Evolutionary conservation across 805 yeast genomes (phyloP).

Genomic region (Saturnispora mendoncae): DNA sequence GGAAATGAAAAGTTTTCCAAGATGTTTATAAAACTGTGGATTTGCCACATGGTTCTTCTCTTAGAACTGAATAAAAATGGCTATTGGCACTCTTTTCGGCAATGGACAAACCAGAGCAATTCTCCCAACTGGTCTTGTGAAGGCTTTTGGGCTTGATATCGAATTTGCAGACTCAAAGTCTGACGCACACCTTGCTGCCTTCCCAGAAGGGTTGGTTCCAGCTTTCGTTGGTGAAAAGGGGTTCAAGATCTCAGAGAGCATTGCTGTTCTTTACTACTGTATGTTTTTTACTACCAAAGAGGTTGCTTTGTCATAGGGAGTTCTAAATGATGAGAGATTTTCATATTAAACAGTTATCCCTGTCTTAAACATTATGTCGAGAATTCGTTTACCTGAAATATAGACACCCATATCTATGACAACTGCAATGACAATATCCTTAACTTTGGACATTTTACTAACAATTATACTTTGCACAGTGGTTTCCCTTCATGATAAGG

Average conservation of each 20-base stretch:
- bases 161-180: conserved; percentile 19
- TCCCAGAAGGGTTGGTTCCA: conserved; percentile 63
- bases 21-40: no score
- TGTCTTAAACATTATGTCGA: conserved; percentile 78
- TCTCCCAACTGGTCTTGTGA: conserved; percentile 37
- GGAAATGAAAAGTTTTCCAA: conserved; percentile 5
- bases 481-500: conserved; percentile 36
- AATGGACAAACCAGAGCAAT: conserved; percentile 26
- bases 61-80: conserved; percentile 19
- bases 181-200: conserved; percentile 36
- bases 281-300: conserved; percentile 18
- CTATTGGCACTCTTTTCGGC: conserved; percentile 30
- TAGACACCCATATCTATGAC: not conserved
- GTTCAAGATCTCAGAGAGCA: conserved; percentile 57
- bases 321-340: conserved; percentile 47
- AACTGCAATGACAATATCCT: not conserved
- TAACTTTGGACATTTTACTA: no score
- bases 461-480: conserved; percentile 30
- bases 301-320: not conserved
- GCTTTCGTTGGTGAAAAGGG: conserved; percentile 66
- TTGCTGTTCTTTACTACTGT: conserved; percentile 53
- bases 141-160: conserved; percentile 52
- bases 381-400: conserved; percentile 44
- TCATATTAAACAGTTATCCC: conserved; percentile 66
- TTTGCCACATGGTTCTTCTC: conserved; percentile 1